These are phyloP conservation scores for Symmetrospora coprosmae DNA, from an alignment of 768 basidiomycete species.

Conservation along the genomic window DNA sequence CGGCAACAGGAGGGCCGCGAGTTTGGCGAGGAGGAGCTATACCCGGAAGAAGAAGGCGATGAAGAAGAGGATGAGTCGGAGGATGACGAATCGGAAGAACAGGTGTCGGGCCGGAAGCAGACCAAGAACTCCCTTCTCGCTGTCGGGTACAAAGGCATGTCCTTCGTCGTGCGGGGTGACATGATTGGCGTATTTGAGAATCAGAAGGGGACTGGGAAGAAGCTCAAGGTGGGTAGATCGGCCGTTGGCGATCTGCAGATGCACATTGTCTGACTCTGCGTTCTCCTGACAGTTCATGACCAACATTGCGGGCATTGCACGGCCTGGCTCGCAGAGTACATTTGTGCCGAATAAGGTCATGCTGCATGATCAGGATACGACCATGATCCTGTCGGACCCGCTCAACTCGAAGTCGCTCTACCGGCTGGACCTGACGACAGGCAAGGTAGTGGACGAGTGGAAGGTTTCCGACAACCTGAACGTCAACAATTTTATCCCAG, in stretches of 20 bases:
- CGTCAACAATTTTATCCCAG: slow-evolving; percentile 79
- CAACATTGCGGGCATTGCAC: slow-evolving; percentile 68
- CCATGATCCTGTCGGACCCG: slow-evolving; percentile 85
- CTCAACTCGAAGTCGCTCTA: slow-evolving; percentile 65
- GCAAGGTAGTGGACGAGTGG: slow-evolving; percentile 97
- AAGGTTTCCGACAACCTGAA: slow-evolving; percentile 80
- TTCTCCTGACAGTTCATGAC: slow-evolving; percentile 66
- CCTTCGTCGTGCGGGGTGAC: slow-evolving; percentile 77
- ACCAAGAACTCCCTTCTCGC: slow-evolving; percentile 66
- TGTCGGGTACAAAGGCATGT: slow-evolving; percentile 85
- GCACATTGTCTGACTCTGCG: slow-evolving; percentile 75
- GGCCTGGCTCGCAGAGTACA: slow-evolving; percentile 57
- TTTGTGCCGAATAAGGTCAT: slow-evolving; percentile 64
- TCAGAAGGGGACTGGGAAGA: slow-evolving; percentile 30
- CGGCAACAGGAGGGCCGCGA: background rate
- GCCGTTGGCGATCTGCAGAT: background rate
- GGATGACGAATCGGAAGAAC: slow-evolving; percentile 28
- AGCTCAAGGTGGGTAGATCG: slow-evolving; percentile 22
- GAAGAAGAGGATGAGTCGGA: slow-evolving; percentile 37
- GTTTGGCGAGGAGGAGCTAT: slow-evolving; percentile 21
- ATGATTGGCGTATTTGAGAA: slow-evolving; percentile 35
- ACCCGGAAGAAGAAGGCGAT: slow-evolving; percentile 35
- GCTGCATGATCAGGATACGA: slow-evolving; percentile 50
- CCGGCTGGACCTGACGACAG: slow-evolving; percentile 77
- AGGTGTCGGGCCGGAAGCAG: background rate